Evolutionary conservation across 1,284 basidiomycete genomes (phyloP), one percentile per base, ranked within the genome.

Genomic region (Ganoderma lingzhi): DNA sequence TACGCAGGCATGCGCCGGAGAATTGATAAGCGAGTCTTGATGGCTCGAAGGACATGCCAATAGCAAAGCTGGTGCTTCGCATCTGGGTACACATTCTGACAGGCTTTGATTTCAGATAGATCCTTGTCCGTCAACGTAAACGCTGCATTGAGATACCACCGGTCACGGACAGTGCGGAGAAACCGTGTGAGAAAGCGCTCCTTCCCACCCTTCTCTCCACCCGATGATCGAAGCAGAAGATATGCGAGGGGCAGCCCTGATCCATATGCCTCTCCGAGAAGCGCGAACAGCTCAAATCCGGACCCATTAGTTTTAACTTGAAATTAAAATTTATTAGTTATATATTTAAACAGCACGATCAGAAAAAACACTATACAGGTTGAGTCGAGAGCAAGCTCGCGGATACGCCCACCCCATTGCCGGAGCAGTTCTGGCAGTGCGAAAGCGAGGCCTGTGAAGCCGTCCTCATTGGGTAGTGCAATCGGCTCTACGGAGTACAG

Each of bases 101-200:
- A 71, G 0, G 73, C 73, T 42, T 73, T 70, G 61, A 75, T 75
- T 23, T 74, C 74, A 0, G 74, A 72, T 70, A 68, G 72, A 48
- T 74, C 74, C 59, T 75, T 75, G 70, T 73, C 74, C 0, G 67
- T 58, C 1, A 75, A 62, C 10, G 66, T 72, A 37, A 64, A 74
- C 35, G 70, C 67, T 3, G 68, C 68, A 35, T 69, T n/a, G 1
- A 74, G 63, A 12, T 64, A 44, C 32, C 68, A 71, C 2, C 12
- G 30, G 15, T 30, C 53, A 30, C 53, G 30, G 6, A 51, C 9
- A 28, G 48, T 23, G n/a, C 19, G n/a, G 10, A 55, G 17, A 17
- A 55, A 55, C 12, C 53, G 53, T 8, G 28, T 32, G 5, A 55
- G 15, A 15, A 15, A 30, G 15, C 28, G 28, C 28, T 32, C 28